These are phyloP conservation scores for Boechera divaricarpa DNA, from an alignment of 345 rosid genomes.

Conservation along the genomic window DNA sequence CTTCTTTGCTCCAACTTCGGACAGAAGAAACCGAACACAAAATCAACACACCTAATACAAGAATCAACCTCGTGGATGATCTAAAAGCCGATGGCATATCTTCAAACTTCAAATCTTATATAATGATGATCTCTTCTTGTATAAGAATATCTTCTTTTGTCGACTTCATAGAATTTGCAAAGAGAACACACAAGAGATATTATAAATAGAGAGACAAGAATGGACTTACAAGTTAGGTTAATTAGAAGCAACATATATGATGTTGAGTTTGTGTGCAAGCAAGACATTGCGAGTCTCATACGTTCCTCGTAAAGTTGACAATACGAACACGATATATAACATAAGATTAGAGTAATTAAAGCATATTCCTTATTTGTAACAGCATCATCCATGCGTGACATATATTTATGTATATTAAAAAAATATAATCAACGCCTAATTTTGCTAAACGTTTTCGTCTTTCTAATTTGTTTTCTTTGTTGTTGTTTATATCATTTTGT, in stretches of 20 bases:
- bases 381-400: conserved; percentile 24
- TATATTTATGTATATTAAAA: neutral
- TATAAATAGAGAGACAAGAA: conserved; percentile 27
- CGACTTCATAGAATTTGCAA: conserved; percentile 29
- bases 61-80: conserved; percentile 36
- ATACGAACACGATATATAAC: conserved; percentile 29
- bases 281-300: conserved; percentile 45
- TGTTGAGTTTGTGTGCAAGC: conserved; percentile 68
- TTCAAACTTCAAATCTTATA: conserved; percentile 14
- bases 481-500: too few relatives aligned
- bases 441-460: neutral
- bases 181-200: neutral
- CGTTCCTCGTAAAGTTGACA: conserved; percentile 39
- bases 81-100: conserved; percentile 36
- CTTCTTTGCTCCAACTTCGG: conserved; percentile 91
- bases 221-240: conserved; percentile 29
- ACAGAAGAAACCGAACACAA: conserved; percentile 49
- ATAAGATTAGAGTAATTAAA: neutral
- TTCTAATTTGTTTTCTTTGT: neutral
- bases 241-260: conserved; percentile 29
- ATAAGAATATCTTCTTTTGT: neutral
- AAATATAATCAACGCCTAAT: neutral
- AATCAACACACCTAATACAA: conserved; percentile 45
- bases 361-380: conserved; percentile 29
- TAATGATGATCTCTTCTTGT: conserved; percentile 42